Evolutionary conservation across 2,329 filamentous ascomycete species (phyloP).

Genomic region (Colletotrichum siamense): DNA sequence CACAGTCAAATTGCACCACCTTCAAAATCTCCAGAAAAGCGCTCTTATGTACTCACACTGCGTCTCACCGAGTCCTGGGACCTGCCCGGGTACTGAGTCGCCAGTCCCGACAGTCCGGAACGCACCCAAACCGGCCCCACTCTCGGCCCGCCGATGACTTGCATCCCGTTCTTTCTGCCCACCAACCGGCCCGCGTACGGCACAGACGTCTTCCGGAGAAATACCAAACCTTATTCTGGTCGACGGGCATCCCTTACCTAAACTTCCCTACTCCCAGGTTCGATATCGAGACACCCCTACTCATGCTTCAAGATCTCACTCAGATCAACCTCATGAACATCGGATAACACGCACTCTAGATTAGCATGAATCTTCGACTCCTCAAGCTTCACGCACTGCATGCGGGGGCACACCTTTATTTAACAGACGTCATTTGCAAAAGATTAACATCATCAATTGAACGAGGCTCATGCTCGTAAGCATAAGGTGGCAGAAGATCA

Average conservation of each 20-base stretch:
- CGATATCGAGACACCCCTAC: background rate
- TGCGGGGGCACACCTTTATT: background rate
- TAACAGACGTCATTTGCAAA: background rate
- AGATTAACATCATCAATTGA: background rate
- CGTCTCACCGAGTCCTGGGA: background rate
- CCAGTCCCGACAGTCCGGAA: background rate
- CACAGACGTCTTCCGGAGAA: background rate
- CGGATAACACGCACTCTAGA: background rate
- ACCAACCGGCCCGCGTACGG: background rate
- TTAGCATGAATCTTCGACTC: background rate
- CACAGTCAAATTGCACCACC: background rate
- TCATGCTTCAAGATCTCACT: background rate
- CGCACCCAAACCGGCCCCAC: background rate
- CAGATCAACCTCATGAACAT: background rate
- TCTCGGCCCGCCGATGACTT: background rate
- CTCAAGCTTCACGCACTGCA: background rate
- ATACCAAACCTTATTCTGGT: background rate
- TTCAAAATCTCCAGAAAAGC: background rate
- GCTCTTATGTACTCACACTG: too few relatives aligned
- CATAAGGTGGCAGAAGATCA: background rate
- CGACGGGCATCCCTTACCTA: background rate
- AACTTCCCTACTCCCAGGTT: background rate
- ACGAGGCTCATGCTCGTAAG: background rate
- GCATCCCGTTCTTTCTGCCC: background rate
- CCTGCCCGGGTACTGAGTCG: background rate